Percentiles rank a stretch among this genome's conserved stretches.
phyloP scores from a whole-genome alignment of 768 basidiomycete genomes.

The Pisolithus marmoratus region DNA sequence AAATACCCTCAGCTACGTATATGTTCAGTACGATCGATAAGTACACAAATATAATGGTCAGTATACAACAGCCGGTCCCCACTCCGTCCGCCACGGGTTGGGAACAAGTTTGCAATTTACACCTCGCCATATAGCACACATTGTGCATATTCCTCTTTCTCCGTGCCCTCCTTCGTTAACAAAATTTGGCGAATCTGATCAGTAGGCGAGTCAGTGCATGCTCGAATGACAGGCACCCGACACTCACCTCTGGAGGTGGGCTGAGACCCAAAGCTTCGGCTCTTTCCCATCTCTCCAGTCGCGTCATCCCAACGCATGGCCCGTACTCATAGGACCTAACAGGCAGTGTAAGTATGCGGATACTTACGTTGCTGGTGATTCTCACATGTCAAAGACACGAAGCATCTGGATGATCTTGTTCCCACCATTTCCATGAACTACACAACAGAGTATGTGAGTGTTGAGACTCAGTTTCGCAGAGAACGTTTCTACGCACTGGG shows the following conservation, averaged over 20 bases:
- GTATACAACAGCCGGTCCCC: neutral
- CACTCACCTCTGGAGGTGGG: conserved; percentile 70
- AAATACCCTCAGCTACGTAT: neutral
- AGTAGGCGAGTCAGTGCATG: neutral
- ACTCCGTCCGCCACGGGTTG: neutral
- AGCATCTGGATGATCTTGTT: conserved; percentile 67
- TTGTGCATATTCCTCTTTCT: conserved; percentile 48
- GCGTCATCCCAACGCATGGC: conserved; percentile 72
- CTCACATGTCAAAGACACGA: conserved; percentile 73
- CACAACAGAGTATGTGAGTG: conserved; percentile 1
- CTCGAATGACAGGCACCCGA: neutral
- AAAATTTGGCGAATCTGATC: conserved; percentile 74
- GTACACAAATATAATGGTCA: neutral
- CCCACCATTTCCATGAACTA: conserved; percentile 64
- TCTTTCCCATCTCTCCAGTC: conserved; percentile 84
- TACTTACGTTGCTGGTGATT: neutral
- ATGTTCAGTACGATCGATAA: neutral
- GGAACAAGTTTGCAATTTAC: conserved; percentile 5
- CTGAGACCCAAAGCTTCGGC: conserved; percentile 72
- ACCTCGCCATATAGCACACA: conserved; percentile 53
- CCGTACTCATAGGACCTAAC: conserved; percentile 72
- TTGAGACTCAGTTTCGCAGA: neutral
- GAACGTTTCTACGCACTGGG: conserved; percentile 45
- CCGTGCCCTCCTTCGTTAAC: conserved; percentile 56
- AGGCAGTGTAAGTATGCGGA: conserved; percentile 2